Base-by-base conservation (phyloP, 306 rosid species). In the Crotalaria pallida region DNA sequence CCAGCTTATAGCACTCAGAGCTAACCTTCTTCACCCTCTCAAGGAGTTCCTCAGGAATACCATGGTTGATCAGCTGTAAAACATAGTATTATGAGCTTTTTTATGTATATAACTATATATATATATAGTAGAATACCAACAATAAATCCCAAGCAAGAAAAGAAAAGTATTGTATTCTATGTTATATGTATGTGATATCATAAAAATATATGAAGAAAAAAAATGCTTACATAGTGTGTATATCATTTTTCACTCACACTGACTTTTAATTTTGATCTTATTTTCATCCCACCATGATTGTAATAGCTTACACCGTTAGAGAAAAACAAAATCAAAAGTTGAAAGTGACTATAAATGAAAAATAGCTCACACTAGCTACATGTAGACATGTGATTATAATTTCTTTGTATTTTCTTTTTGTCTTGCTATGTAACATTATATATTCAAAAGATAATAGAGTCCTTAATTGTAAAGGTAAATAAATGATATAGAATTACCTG, bases 1-100 rank as follows among this genome's bases (percentile, higher is more conserved):
- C 99, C 67, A 71, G 67, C 78, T 79, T 83, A 74, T 82, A 91
- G 78, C 77, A 88, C 78, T 87, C 88, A 3, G 84, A 71, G 72
- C 83, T 40, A 43, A 88, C 86, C 85, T 71, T 85, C 95, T 88
- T 90, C 87, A 90, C 98, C 88, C 94, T 88, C 81, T 83, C 95
- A 71, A 94, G 86, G 18, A 94, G 90, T 78, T 90, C 95, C 61
- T 88, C 91, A 7, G 98, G 67, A 67, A 90, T 85, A 57, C 97
- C 98, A 77, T 94, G 98, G 83, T 94, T 94, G 87, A 87, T 87
- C 85, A 94, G 79, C 98, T 92, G 83, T n/a, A 72, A 12, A 67
- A 58, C 72, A 65, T 17, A 60, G 17, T 2, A 18, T 67, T 2
- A 18, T 67, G 10, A 76, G 40, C 50, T 26, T 70, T 75, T 16